A percentile compares a stretch with the other conserved stretches of the same genome.
These are phyloP conservation scores for Ustilaginoidea virens DNA, from an alignment of 2,329 filamentous ascomycete species.

Conservation along the genomic window DNA sequence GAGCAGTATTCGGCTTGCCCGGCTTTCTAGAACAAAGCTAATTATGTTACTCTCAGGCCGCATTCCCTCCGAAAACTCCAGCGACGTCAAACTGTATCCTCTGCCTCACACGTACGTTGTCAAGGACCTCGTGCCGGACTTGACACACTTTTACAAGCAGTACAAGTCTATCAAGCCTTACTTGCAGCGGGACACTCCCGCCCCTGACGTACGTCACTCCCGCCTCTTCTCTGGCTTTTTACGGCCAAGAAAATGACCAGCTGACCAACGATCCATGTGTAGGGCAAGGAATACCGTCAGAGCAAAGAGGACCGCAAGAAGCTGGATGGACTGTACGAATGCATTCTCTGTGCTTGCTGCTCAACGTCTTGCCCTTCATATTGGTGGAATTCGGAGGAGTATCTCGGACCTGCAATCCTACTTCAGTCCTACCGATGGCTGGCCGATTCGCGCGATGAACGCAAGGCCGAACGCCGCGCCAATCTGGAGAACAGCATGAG, in stretches of 20 bases:
- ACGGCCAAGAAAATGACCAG: not conserved
- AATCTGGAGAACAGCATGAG: slow-evolving; percentile 98
- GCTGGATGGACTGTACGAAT: slow-evolving; percentile 96
- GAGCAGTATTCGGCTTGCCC: too few species aligned
- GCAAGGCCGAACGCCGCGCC: slow-evolving; percentile 71
- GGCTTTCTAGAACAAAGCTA: not conserved
- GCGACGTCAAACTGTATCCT: slow-evolving; percentile 90
- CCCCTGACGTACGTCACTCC: slow-evolving; percentile 54
- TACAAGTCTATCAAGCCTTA: slow-evolving; percentile 99
- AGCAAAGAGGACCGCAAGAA: slow-evolving; percentile 85
- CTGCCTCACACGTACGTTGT: slow-evolving; percentile 97
- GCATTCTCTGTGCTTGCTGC: slow-evolving; percentile 98
- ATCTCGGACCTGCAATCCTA: slow-evolving; percentile 90
- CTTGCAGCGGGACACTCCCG: slow-evolving; percentile 75
- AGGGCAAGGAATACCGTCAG: slow-evolving; percentile 90
- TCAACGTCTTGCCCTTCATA: slow-evolving; percentile 98
- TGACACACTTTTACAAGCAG: slow-evolving; percentile 99
- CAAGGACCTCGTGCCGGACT: slow-evolving; percentile 94
- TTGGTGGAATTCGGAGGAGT: slow-evolving; percentile 99
- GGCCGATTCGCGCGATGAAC: slow-evolving; percentile 86
- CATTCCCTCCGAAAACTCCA: slow-evolving; percentile 67
- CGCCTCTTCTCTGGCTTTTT: not conserved
- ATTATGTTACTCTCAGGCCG: slow-evolving; percentile 45
- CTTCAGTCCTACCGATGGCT: slow-evolving; percentile 98
- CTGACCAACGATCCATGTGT: too few species aligned